phyloP scores from a whole-genome alignment of 2,329 filamentous ascomycete species.

The Epichloe glyceriae region DNA sequence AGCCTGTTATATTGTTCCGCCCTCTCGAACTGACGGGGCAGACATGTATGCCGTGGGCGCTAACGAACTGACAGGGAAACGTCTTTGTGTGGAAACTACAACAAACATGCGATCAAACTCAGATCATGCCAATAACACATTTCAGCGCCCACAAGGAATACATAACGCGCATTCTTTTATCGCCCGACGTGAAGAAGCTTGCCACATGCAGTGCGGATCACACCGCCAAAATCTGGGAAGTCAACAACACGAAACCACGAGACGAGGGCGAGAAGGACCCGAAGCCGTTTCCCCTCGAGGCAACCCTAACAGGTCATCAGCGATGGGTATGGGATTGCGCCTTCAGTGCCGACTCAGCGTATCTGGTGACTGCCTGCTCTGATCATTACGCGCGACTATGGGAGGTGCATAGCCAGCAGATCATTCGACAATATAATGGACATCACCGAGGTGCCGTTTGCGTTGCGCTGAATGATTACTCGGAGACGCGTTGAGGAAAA shows the following conservation, averaged over 20 bases:
- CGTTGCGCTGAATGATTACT: constrained; percentile 83
- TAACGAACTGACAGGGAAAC: constrained; percentile 53
- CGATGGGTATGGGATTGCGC: constrained; percentile 97
- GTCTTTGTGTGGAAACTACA: constrained; percentile 96
- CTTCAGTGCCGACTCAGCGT: constrained; percentile 85
- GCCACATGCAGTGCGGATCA: constrained; percentile 92
- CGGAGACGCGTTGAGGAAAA: constrained; percentile 33
- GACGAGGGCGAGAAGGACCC: constrained; percentile 23
- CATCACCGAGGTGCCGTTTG: constrained; percentile 87
- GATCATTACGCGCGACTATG: constrained; percentile 88
- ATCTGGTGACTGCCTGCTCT: constrained; percentile 83
- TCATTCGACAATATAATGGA: constrained; percentile 91
- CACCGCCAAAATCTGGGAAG: constrained; percentile 90
- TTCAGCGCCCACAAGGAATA: constrained; percentile 88
- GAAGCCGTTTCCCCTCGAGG: constrained; percentile 65
- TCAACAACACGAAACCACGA: constrained; percentile 53
- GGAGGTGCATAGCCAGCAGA: constrained; percentile 75
- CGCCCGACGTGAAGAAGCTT: constrained; percentile 85
- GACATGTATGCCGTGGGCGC: neutral
- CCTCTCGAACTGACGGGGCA: neutral
- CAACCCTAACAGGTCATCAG: constrained; percentile 79
- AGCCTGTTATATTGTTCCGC: no score
- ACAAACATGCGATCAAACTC: constrained; percentile 68
- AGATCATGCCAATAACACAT: constrained; percentile 73
- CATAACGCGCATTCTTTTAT: constrained; percentile 82